Conservation (phyloP, 805 yeast genomes). For the Zygoascus biomembranicola region DNA sequence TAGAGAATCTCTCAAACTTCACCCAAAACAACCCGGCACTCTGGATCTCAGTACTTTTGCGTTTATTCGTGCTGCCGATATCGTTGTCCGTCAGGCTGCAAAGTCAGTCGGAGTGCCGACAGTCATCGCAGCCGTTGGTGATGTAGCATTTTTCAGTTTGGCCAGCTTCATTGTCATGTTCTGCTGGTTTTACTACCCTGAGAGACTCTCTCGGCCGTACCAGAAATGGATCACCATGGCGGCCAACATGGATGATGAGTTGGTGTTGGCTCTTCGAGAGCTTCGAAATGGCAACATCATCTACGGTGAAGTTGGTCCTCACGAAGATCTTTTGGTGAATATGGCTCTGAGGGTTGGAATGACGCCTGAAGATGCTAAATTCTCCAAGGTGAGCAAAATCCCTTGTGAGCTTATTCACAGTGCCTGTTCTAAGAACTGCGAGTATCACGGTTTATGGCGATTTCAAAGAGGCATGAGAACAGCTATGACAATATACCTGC, state of each 20-base stretch:
- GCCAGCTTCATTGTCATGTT: slow-evolving; percentile 24
- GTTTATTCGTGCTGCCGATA: slow-evolving; percentile 15
- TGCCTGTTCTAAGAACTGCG: slow-evolving; percentile 34
- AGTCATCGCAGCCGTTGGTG: slow-evolving; percentile 1
- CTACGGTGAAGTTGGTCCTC: slow-evolving; percentile 31
- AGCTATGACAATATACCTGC: slow-evolving; percentile 35
- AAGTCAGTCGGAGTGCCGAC: neutral
- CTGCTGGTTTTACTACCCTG: slow-evolving; percentile 30
- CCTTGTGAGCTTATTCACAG: slow-evolving; percentile 37
- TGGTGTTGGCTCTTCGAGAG: slow-evolving; percentile 28
- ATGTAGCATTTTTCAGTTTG: slow-evolving; percentile 13
- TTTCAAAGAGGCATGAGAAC: slow-evolving; percentile 35
- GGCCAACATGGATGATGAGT: slow-evolving; percentile 38
- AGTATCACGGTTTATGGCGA: slow-evolving; percentile 40
- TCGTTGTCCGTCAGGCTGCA: slow-evolving; percentile 6
- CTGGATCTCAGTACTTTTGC: slow-evolving; percentile 12
- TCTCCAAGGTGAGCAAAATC: slow-evolving; percentile 27
- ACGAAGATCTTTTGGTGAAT: slow-evolving; percentile 27
- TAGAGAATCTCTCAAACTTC: slow-evolving; percentile 4
- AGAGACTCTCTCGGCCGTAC: slow-evolving; percentile 36
- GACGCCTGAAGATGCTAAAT: slow-evolving; percentile 30
- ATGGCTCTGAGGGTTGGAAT: slow-evolving; percentile 30
- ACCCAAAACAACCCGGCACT: slow-evolving; percentile 10
- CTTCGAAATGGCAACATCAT: slow-evolving; percentile 27
- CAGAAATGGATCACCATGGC: slow-evolving; percentile 42